Percentiles rank a stretch among this genome's conserved stretches.
Conservation (phyloP, 768 basidiomycete species). For the Tylopilus rubrobrunneus region DNA sequence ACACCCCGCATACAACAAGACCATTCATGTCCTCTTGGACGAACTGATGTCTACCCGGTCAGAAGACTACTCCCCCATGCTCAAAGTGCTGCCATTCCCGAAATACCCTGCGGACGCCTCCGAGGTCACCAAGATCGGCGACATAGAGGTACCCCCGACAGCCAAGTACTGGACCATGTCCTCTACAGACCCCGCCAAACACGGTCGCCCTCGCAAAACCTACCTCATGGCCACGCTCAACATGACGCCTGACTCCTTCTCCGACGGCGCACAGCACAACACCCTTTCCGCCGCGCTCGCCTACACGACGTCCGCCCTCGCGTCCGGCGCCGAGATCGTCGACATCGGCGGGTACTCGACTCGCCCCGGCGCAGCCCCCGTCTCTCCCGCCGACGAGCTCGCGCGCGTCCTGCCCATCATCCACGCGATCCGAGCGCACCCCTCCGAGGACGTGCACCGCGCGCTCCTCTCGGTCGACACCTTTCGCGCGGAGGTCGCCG, state of each 20-base stretch:
- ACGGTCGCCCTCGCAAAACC: slow-evolving; percentile 38
- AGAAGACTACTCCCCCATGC: slow-evolving; percentile 46
- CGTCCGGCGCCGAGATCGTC: slow-evolving; percentile 67
- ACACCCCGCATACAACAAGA: slow-evolving; percentile 56
- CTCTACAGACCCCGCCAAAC: slow-evolving; percentile 16
- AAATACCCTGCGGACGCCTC: slow-evolving; percentile 38
- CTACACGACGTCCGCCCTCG: slow-evolving; percentile 47
- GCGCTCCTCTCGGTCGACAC: slow-evolving; percentile 27
- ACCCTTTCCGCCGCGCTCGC: slow-evolving; percentile 25
- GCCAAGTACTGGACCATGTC: slow-evolving; percentile 22
- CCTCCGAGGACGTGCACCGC: slow-evolving; percentile 7
- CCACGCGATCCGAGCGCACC: slow-evolving; percentile 49
- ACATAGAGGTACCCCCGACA: slow-evolving; percentile 18
- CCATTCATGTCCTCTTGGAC: slow-evolving; percentile 45
- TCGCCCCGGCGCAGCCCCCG: slow-evolving; percentile 69
- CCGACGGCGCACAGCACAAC: slow-evolving; percentile 30
- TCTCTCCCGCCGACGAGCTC: slow-evolving; percentile 68
- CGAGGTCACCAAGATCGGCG: background rate
- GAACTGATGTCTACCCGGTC: slow-evolving; percentile 33
- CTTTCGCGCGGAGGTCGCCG: slow-evolving; percentile 22
- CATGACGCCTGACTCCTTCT: slow-evolving; percentile 1
- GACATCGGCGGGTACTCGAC: slow-evolving; percentile 96
- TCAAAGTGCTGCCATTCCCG: slow-evolving; percentile 75
- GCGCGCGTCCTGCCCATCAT: slow-evolving; percentile 67
- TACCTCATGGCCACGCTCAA: slow-evolving; percentile 83